Evolutionary conservation across 495 filamentous ascomycete species (phyloP).

Genomic region (Parachaetomium inaequale): DNA sequence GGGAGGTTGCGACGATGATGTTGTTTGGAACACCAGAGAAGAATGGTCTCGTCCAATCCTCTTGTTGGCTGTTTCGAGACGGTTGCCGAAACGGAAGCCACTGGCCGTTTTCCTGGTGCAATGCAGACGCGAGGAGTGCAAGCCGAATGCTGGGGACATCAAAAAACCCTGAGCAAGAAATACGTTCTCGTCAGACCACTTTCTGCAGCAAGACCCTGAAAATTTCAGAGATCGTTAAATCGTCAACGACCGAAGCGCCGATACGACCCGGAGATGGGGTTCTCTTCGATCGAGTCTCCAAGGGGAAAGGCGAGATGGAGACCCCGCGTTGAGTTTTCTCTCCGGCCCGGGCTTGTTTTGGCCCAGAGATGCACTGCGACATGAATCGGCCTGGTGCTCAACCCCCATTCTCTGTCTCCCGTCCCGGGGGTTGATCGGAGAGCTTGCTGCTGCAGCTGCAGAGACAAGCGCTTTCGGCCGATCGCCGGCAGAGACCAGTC

Average conservation of each 20-base stretch:
- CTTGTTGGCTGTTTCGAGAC: neutral
- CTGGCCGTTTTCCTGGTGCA: no score
- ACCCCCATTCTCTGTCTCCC: neutral
- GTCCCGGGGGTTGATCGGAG: neutral
- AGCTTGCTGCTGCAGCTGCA: neutral
- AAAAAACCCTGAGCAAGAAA: neutral
- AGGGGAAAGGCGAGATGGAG: neutral
- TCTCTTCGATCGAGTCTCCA: neutral
- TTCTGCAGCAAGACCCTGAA: neutral
- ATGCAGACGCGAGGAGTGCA: no score
- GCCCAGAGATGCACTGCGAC: neutral
- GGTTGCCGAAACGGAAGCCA: neutral
- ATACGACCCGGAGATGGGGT: conserved; percentile 6
- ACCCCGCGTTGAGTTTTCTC: conserved; percentile 1
- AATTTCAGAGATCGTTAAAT: neutral
- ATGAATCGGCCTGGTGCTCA: neutral
- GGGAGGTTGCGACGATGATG: neutral
- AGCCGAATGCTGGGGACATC: neutral
- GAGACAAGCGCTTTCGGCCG: neutral
- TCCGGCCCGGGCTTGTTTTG: conserved; percentile 6
- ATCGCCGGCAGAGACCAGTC: neutral
- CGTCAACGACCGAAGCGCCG: conserved; percentile 6
- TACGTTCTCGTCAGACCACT: neutral
- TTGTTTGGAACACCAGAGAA: no score
- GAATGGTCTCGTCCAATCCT: neutral